Percentiles rank a stretch among this genome's conserved stretches.
phyloP scores from a whole-genome alignment of 495 filamentous ascomycete genomes.

The Penicillium verhagenii region DNA sequence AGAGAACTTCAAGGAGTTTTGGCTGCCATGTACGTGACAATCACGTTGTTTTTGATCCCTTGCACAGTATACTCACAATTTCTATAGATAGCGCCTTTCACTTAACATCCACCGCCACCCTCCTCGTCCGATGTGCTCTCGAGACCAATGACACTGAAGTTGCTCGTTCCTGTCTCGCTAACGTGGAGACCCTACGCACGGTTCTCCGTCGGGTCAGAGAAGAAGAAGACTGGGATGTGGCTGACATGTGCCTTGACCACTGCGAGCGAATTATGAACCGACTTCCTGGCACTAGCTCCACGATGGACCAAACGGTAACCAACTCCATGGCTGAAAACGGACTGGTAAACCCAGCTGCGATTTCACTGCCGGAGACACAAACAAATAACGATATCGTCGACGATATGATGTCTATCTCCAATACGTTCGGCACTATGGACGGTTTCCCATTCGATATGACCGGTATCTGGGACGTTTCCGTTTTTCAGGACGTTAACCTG shows the following conservation, averaged over 20 bases:
- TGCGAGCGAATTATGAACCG: constrained; percentile 48
- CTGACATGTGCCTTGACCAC: constrained; percentile 53
- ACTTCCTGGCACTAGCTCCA: constrained; percentile 31
- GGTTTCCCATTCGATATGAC: constrained; percentile 54
- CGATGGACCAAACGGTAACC: constrained; percentile 20
- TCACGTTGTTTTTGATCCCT: background rate
- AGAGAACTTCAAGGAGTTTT: constrained; percentile 49
- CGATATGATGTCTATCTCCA: constrained; percentile 52
- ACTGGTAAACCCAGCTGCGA: constrained; percentile 44
- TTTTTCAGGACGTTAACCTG: constrained; percentile 48
- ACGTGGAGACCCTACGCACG: constrained; percentile 42
- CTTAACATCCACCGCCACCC: constrained; percentile 47
- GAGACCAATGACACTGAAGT: constrained; percentile 44
- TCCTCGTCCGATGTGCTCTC: constrained; percentile 48
- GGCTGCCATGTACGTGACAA: constrained; percentile 43
- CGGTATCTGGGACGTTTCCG: constrained; percentile 51
- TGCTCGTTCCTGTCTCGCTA: constrained; percentile 41
- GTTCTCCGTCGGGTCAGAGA: constrained; percentile 51
- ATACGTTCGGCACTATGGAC: constrained; percentile 51
- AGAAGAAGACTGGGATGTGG: constrained; percentile 55
- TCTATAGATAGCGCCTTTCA: constrained; percentile 48
- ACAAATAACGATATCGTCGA: constrained; percentile 52
- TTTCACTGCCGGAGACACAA: constrained; percentile 46
- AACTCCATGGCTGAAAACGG: constrained; percentile 24
- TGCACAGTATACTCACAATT: constrained; percentile 16